Base-by-base conservation (phyloP, 108 stramenopile species). In the Mayamaea pseudoterrestris region DNA sequence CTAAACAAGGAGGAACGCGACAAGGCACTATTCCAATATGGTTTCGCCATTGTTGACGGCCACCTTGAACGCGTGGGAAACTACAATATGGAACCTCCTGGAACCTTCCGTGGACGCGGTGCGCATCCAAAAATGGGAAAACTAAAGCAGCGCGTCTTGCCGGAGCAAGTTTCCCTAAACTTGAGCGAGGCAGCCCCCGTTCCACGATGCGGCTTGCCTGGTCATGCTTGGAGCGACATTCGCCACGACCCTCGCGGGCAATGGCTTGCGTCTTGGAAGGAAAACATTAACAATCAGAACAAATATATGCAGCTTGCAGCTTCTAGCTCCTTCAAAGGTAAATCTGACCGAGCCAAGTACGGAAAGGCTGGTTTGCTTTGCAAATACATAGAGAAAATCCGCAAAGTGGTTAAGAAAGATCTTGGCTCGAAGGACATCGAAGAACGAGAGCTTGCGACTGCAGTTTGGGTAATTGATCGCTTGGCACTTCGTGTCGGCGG, bases 291-390 rank as follows among this genome's bases (percentile, higher is more conserved):
- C 53, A 65, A 65, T 41, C 85, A 87, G 41, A 80, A 76, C 62
- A 99, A 99, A 72, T 99, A 99, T 74, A 96, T 98, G 85, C 93
- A 94, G 66, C 68, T 99, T 30, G 91, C 97, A 2, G 97, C 97
- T 11, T 85, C 78, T 69, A 91, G 88, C 18, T 87, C 85, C 41
- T 96, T 99, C 73, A 99, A 99, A 82, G 99, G 99, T 21, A 95
- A 99, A 68, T 77, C 74, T 53, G 99, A 99, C 71, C 53, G 90
- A 52, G 67, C 66, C 45, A 99, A 99, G 72, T 99, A 98, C 71
- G 83, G 82, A 70, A 99, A 99, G 71, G 99, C 99, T 3, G 93
- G 91, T 23, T 50, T 65, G 52, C 73, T 99, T 5, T 97, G 94
- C 69, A 81, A 86, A n/a, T 83, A 85, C 73, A 99, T 99, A 69